These are phyloP conservation scores for Myrica gale DNA, from an alignment of 306 rosid species.

Conservation along the genomic window DNA sequence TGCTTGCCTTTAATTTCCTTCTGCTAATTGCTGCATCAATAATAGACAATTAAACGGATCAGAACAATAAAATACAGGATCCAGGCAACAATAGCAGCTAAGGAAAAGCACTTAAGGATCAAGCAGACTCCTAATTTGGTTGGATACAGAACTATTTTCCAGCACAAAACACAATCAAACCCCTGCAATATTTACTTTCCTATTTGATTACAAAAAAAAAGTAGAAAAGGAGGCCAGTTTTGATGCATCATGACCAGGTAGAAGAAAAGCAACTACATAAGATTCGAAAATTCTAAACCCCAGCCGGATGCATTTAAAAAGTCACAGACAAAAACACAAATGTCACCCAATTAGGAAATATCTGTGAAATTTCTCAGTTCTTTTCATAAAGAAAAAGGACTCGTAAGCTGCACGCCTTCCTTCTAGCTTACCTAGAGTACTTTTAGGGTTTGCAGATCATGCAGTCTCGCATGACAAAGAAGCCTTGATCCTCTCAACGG, in stretches of 20 bases:
- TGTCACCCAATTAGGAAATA: no score
- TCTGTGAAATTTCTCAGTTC: no score
- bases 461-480: slow-evolving; percentile 61
- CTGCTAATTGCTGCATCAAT: slow-evolving; percentile 37
- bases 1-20: slow-evolving; percentile 27
- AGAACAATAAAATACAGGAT: neutral
- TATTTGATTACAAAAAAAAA: no score
- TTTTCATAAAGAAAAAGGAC: neutral
- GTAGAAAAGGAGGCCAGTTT: no score
- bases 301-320: no score
- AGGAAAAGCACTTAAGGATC: neutral
- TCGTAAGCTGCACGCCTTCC: neutral
- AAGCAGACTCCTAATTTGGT: neutral
- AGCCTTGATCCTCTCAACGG: slow-evolving; percentile 89
- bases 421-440: slow-evolving; percentile 6
- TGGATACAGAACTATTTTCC: no score
- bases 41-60: neutral
- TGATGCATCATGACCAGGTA: no score
- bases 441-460: slow-evolving; percentile 21
- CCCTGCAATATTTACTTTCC: neutral
- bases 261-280: no score
- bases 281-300: no score
- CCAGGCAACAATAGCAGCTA: neutral
- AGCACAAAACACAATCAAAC: neutral
- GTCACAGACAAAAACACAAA: no score